These are phyloP conservation scores for Thielaviopsis euricoi DNA, from an alignment of 2,329 filamentous ascomycete genomes.

Conservation along the genomic window DNA sequence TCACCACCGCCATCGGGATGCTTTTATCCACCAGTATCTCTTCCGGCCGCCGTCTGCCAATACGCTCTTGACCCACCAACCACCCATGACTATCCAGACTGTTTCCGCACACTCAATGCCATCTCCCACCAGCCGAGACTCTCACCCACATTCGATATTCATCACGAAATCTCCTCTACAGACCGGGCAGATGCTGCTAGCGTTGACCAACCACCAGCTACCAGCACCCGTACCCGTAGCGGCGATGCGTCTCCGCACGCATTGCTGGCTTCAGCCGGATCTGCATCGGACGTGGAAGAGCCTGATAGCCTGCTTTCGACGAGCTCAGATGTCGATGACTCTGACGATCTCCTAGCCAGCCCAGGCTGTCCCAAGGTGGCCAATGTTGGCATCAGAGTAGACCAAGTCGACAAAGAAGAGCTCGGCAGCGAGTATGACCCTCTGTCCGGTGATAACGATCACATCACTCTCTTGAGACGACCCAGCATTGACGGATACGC, in stretches of 20 bases:
- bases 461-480: not conserved
- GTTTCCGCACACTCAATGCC: not conserved
- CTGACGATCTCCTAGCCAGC: not conserved
- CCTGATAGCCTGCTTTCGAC: not conserved
- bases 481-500: constrained; percentile 21
- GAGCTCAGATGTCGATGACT: not conserved
- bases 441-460: not conserved
- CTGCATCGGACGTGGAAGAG: not conserved
- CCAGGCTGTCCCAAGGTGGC: not conserved
- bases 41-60: not conserved
- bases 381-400: not conserved
- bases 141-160: not conserved
- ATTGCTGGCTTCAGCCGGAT: not conserved
- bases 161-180: not conserved
- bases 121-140: not conserved
- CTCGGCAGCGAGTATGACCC: not conserved
- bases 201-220: not conserved
- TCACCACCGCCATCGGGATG: constrained; percentile 2
- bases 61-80: not conserved
- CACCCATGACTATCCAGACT: not conserved
- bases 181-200: not conserved
- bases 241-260: too few relatives aligned
- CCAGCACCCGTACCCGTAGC: not conserved
- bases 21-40: not conserved
- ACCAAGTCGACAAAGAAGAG: not conserved